Evolutionary conservation across 1,284 basidiomycete species (phyloP).

Genomic region (Tausonia pullulans): DNA sequence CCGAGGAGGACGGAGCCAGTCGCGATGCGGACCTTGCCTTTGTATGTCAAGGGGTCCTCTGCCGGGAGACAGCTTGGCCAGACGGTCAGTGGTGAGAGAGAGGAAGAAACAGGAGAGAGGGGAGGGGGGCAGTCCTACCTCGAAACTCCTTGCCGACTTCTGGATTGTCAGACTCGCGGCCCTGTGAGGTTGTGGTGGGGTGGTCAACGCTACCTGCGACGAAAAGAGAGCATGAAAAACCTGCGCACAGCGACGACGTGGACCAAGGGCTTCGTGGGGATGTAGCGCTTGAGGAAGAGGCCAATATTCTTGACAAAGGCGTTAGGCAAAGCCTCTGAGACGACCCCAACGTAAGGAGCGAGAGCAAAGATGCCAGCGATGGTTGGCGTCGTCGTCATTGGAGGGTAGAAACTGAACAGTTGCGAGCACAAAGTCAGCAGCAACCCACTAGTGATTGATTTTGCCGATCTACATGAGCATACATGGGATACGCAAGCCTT

Average conservation of each 20-base stretch:
- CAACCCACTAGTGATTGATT: not conserved
- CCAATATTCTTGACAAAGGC: not conserved
- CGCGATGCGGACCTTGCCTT: slow-evolving; percentile 24
- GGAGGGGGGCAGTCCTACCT: not conserved
- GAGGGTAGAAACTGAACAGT: not conserved
- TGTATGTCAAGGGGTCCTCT: slow-evolving; percentile 24
- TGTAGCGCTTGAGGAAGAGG: not conserved
- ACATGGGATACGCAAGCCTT: not conserved
- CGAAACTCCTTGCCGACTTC: slow-evolving; percentile 8
- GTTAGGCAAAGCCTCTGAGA: not conserved
- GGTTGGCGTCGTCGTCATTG: not conserved
- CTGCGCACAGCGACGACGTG: not conserved
- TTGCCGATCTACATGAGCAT: not conserved
- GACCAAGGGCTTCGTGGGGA: not conserved
- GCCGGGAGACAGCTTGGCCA: slow-evolving; percentile 1
- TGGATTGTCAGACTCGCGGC: slow-evolving; percentile 8
- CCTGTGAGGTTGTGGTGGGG: not conserved
- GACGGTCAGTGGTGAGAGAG: not conserved
- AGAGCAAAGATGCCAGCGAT: not conserved
- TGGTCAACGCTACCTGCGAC: not conserved
- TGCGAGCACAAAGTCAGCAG: not conserved
- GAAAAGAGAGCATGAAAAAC: too few species aligned
- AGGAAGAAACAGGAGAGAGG: not conserved
- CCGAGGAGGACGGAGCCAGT: slow-evolving; percentile 26
- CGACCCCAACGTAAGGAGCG: not conserved